These are phyloP conservation scores for Adansonia rubrostipa DNA, from an alignment of 441 rosid species.

Conservation along the genomic window DNA sequence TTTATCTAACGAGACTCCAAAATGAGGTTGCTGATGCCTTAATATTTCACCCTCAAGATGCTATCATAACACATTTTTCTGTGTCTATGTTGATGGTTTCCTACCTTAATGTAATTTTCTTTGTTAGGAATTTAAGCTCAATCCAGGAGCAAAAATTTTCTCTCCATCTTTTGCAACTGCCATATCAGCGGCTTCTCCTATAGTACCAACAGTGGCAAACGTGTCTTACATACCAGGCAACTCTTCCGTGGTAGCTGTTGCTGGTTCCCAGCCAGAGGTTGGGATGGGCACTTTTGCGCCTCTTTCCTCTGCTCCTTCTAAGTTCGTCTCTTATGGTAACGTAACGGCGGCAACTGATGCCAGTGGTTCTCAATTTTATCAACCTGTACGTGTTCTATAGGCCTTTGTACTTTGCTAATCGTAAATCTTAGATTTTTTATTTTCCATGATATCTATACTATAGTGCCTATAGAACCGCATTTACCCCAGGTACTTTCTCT, in stretches of 20 bases:
- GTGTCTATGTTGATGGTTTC: neutral
- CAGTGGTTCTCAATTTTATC: slow-evolving; percentile 51
- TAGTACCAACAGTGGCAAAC: slow-evolving; percentile 49
- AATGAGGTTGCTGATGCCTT: slow-evolving; percentile 16
- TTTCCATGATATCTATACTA: neutral
- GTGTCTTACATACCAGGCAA: slow-evolving; percentile 56
- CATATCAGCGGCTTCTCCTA: slow-evolving; percentile 48
- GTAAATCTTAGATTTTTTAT: neutral
- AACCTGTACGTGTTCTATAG: slow-evolving; percentile 55
- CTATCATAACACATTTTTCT: slow-evolving; percentile 12
- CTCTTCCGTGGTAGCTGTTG: slow-evolving; percentile 50
- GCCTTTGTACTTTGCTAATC: slow-evolving; percentile 16
- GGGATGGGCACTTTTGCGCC: slow-evolving; percentile 53
- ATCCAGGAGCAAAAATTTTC: slow-evolving; percentile 79
- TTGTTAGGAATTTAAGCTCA: slow-evolving; percentile 81
- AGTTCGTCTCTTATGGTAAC: slow-evolving; percentile 58
- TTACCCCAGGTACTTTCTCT: neutral
- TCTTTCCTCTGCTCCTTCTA: slow-evolving; percentile 53
- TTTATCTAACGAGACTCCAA: neutral
- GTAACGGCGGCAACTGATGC: slow-evolving; percentile 53
- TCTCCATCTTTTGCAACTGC: slow-evolving; percentile 65
- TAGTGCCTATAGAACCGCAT: neutral
- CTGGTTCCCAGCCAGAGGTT: slow-evolving; percentile 56
- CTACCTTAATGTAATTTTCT: slow-evolving; percentile 1
- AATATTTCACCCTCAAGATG: neutral